Evolutionary conservation across 441 rosid genomes (phyloP).

Genomic region (Rhodomyrtus psidioides): DNA sequence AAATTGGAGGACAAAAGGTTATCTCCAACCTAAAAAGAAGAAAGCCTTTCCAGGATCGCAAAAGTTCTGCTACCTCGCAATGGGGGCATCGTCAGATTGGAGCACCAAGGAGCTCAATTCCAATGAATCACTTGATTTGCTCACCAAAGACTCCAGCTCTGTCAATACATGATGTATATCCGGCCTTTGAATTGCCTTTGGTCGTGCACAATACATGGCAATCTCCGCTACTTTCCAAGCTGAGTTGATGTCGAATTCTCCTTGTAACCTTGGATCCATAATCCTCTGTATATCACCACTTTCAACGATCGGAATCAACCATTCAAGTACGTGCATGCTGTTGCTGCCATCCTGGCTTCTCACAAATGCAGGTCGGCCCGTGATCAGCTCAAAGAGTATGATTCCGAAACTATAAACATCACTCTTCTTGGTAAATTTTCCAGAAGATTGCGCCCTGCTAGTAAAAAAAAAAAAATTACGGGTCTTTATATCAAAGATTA

Average conservation of each 20-base stretch:
- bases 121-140: fast-evolving
- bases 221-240: background rate
- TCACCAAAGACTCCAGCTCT: background rate
- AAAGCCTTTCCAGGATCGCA: background rate
- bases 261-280: background rate
- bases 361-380: background rate
- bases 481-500: background rate
- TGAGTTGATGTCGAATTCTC: background rate
- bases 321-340: background rate
- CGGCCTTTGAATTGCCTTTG: background rate
- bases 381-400: background rate
- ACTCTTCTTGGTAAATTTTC: background rate
- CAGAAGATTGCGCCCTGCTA: background rate
- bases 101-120: background rate
- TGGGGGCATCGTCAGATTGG: background rate
- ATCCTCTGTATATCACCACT: background rate
- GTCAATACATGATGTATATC: background rate
- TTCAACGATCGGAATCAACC: background rate
- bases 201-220: background rate
- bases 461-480: background rate
- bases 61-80: background rate
- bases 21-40: background rate
- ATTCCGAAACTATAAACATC: constrained; percentile 6
- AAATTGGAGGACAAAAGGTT: background rate
- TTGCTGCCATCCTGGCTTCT: background rate